A percentile compares a stretch with the other conserved stretches of the same genome.
These are phyloP conservation scores for Gilbertella persicaria DNA, from an alignment of 371 early-diverging fungal genomes.

Conservation along the genomic window DNA sequence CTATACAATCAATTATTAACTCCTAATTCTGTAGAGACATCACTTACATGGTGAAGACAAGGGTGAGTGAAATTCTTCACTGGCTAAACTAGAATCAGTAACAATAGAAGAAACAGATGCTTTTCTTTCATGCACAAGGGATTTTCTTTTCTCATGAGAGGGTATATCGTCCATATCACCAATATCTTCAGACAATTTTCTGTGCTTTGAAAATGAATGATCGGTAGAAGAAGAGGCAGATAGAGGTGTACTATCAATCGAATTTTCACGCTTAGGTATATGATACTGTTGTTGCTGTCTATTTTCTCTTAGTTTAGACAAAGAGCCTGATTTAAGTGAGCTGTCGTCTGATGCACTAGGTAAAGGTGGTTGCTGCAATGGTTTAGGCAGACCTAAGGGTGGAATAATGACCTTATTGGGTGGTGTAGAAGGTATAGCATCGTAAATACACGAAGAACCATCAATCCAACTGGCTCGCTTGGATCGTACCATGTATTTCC, in stretches of 20 bases:
- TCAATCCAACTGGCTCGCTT: slow-evolving; percentile 48
- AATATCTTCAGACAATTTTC: slow-evolving; percentile 10
- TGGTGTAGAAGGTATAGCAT: slow-evolving; percentile 26
- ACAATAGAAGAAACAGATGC: slow-evolving; percentile 29
- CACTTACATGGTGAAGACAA: slow-evolving; percentile 26
- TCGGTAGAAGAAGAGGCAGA: slow-evolving; percentile 16
- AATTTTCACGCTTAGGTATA: slow-evolving; percentile 19
- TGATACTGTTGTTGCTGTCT: slow-evolving; percentile 17
- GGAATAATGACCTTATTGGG: slow-evolving; percentile 6
- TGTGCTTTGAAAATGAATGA: slow-evolving; percentile 3
- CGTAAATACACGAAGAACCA: slow-evolving; percentile 29
- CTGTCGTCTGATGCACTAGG: slow-evolving; percentile 3
- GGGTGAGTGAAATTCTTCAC: slow-evolving; percentile 29
- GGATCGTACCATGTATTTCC: slow-evolving; percentile 37
- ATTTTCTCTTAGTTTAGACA: slow-evolving; percentile 33
- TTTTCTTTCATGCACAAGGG: slow-evolving; percentile 23
- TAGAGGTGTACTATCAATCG: slow-evolving; percentile 15
- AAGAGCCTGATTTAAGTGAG: slow-evolving; percentile 33
- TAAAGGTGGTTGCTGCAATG: neutral
- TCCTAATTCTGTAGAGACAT: neutral
- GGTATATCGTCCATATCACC: slow-evolving; percentile 17
- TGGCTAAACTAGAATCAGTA: slow-evolving; percentile 27
- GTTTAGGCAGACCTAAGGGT: slow-evolving; percentile 9
- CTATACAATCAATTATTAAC: neutral
- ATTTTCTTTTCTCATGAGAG: slow-evolving; percentile 1